Evolutionary conservation across 2,329 filamentous ascomycete genomes (phyloP), one percentile per base, ranked within the genome.

Genomic region (Eutypella sp.): DNA sequence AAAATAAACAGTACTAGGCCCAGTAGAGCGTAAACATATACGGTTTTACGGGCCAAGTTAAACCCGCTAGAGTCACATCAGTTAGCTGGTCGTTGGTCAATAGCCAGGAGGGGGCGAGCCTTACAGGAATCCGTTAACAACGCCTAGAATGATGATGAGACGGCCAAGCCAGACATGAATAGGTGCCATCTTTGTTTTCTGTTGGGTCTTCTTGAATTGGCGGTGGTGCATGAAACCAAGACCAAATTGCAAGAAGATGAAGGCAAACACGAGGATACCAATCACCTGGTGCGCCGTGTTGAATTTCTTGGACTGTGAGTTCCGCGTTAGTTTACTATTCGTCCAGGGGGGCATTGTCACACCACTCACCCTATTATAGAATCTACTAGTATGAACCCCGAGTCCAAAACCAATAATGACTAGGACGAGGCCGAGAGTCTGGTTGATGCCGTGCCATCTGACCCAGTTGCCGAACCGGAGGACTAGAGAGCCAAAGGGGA

Each of bases 91-190:
- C 24, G 13, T 3, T 22, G 10, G 20, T 11, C 3, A 1, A 23
- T 5, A 15, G 20, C n/a, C n/a, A 18, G 13, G 13, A 3, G 13
- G 23, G 15, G 36, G 33, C 38, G 25, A 34, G 22, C 66, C 75
- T 50, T 65, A 78, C 76, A 82, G 62, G 51, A 81, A 80, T 19
- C 70, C 76, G 51, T 84, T 82, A 45, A 75, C 55, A 15, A 78
- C 65, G 38, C 78, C 81, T 3, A 81, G 55, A 9, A 73, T 58
- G 18, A 84, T 68, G 29, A 79, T 67, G 3, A 73, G 39, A 13
- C 79, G 72, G 2, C 81, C 81, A 3, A 81, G 64, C 73, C 79
- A 79, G 18, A 78, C 62, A 61, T 85, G 81, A 20, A 76, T 65
- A 16, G 67, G 73, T 43, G 75, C 71, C 27, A 79, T 68, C 52